Percentiles rank a stretch among this genome's conserved stretches.
Conservation (phyloP, 2,329 filamentous ascomycete genomes). For the Sordariomycetes sp. region DNA sequence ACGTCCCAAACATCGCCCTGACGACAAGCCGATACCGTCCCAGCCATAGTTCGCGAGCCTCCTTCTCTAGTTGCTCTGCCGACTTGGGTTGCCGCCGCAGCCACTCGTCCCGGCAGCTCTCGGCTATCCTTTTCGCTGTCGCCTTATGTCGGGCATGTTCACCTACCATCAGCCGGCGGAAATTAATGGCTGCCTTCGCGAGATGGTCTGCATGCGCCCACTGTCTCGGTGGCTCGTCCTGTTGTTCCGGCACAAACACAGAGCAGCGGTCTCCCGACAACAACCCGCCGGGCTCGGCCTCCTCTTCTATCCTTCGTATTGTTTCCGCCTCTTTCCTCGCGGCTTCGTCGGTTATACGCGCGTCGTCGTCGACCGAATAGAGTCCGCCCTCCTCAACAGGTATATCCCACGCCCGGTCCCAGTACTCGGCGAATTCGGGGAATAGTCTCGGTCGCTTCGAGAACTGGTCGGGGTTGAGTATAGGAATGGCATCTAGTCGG, state of each 20-base stretch:
- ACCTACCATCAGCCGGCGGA: slow-evolving; percentile 64
- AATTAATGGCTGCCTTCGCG: slow-evolving; percentile 63
- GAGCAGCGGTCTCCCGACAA: slow-evolving; percentile 59
- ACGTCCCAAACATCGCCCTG: slow-evolving; percentile 39
- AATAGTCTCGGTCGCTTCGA: slow-evolving; percentile 38
- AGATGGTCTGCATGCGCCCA: slow-evolving; percentile 86
- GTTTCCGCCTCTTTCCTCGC: slow-evolving; percentile 54
- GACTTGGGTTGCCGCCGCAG: slow-evolving; percentile 60
- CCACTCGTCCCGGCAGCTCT: slow-evolving; percentile 68
- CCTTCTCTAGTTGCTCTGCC: slow-evolving; percentile 67
- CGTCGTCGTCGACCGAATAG: slow-evolving; percentile 39
- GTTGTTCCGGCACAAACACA: slow-evolving; percentile 57
- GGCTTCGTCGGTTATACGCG: slow-evolving; percentile 44
- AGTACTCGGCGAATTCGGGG: slow-evolving; percentile 43
- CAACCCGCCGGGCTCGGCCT: slow-evolving; percentile 61
- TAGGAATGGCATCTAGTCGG: slow-evolving; percentile 23
- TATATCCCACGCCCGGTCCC: slow-evolving; percentile 32
- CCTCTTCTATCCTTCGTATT: slow-evolving; percentile 58
- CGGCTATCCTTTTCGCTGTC: slow-evolving; percentile 67
- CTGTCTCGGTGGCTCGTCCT: slow-evolving; percentile 61
- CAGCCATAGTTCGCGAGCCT: slow-evolving; percentile 56
- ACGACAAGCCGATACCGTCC: slow-evolving; percentile 60
- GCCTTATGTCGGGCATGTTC: slow-evolving; percentile 68
- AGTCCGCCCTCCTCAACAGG: slow-evolving; percentile 46
- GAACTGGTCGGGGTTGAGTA: slow-evolving; percentile 46